Evolutionary conservation across 2,329 filamentous ascomycete species (phyloP).

Genomic region (Phialophora tarda): DNA sequence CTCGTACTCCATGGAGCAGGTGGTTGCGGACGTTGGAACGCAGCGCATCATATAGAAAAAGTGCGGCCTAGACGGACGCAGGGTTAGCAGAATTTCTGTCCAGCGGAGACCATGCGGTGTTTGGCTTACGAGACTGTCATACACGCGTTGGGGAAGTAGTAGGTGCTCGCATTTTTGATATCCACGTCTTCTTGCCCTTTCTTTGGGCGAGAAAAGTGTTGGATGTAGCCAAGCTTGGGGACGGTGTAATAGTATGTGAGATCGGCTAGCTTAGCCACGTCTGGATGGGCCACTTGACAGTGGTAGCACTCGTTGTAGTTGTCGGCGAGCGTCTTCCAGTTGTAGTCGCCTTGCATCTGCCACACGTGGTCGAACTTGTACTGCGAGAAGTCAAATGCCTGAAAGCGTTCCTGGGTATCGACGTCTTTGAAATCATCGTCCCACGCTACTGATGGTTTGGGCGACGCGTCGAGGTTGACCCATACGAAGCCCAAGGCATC

Average conservation of each 20-base stretch:
- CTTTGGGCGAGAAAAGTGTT: conserved; percentile 52
- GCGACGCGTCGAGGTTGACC: conserved; percentile 33
- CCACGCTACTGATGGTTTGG: conserved; percentile 53
- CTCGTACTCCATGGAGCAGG: conserved; percentile 65
- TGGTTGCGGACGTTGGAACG: conserved; percentile 59
- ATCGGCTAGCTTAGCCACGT: conserved; percentile 60
- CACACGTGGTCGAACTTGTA: conserved; percentile 64
- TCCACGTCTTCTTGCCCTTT: conserved; percentile 40
- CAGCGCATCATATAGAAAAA: conserved; percentile 70
- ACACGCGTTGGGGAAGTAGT: conserved; percentile 46
- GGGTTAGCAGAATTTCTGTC: not conserved
- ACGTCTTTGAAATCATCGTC: conserved; percentile 57
- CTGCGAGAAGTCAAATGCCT: conserved; percentile 56
- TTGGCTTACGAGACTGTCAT: conserved; percentile 44
- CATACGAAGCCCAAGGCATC: conserved; percentile 34
- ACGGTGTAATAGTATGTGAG: conserved; percentile 60
- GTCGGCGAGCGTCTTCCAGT: conserved; percentile 67
- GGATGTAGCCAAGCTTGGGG: conserved; percentile 60
- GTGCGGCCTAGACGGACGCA: conserved; percentile 29
- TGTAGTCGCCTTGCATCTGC: conserved; percentile 63
- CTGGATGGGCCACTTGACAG: conserved; percentile 63
- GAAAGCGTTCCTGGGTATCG: conserved; percentile 54
- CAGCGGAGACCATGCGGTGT: not conserved
- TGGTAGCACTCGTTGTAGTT: conserved; percentile 66
- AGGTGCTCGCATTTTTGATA: conserved; percentile 42